Evolutionary conservation across 257 asterid species (phyloP), one percentile per base, ranked within the genome.

Genomic region (Nicotiana knightiana): DNA sequence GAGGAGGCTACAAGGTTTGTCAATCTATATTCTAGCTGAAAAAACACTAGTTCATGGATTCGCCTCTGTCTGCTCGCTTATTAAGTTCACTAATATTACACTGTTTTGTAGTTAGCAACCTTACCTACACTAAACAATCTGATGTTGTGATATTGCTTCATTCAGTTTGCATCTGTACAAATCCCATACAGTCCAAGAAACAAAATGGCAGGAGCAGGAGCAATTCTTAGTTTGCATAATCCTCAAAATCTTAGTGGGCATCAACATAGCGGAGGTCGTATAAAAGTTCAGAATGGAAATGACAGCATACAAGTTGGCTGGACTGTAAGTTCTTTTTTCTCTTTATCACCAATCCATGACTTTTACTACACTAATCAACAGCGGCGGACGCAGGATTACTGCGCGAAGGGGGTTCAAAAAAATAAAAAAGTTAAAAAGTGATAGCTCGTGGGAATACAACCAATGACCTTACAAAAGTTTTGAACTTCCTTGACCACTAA

Each of bases 1-100:
- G 15, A 68, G 77, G 77, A 68, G 77, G 77, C 8, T 9, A 2
- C 77, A 68, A n/a, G 77, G 77, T 68, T n/a, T 68, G 6, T 68
- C 43, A 7, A 43, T 43, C 48, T 11, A 8, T 43, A 43, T 43
- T 8, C 48, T 7, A 43, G 48, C 48, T 43, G 24, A 43, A 1
- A 43, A 43, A 43, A 7, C 11, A 43, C 48, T 43, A 43, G 48
- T 8, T 8, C 11, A 43, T 43, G 48, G 10, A 7, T 8, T 43
- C 48, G 48, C 48, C 48, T 43, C 24, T 7, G 48, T 43, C 48
- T 43, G 48, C 3, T 7, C 8, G 3, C 48, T 39, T 39, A 58
- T 58, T 58, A 58, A 58, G 13, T 58, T n/a, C 64, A 0, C 64
- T 58, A 58, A 18, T 15, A 7, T n/a, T 18, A n/a, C 64, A 58